These are phyloP conservation scores for Xerocomellus amylosporus DNA, from an alignment of 768 basidiomycete genomes.

Conservation along the genomic window DNA sequence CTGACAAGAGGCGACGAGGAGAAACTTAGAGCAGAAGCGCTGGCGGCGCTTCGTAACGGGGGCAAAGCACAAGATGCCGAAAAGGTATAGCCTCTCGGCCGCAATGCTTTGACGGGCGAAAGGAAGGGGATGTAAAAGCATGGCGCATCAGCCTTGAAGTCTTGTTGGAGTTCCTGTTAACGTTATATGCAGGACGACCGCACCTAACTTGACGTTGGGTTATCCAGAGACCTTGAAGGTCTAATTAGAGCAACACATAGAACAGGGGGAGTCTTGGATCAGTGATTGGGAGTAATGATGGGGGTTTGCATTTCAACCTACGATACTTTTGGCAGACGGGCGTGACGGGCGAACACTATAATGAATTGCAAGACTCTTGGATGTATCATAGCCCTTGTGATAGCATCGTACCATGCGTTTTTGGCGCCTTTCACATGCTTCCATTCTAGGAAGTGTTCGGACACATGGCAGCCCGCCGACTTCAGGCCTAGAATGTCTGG, in stretches of 20 bases:
- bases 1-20: constrained; percentile 58
- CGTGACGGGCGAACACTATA: background rate
- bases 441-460: background rate
- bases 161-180: background rate
- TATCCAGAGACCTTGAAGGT: background rate
- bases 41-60: constrained; percentile 1
- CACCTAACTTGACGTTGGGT: background rate
- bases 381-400: too few relatives aligned
- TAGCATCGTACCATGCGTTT: background rate
- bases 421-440: background rate
- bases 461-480: background rate
- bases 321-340: background rate
- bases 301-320: background rate
- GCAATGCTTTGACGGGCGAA: background rate
- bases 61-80: background rate
- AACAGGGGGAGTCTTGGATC: background rate
- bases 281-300: background rate
- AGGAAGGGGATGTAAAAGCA: background rate
- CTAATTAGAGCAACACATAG: background rate
- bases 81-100: background rate
- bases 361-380: background rate
- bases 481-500: background rate
- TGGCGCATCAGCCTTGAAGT: too few relatives aligned
- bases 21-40: constrained; percentile 42
- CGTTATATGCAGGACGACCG: background rate